Conservation (phyloP, 1,284 basidiomycete genomes). For the Trametes hirsuta region DNA sequence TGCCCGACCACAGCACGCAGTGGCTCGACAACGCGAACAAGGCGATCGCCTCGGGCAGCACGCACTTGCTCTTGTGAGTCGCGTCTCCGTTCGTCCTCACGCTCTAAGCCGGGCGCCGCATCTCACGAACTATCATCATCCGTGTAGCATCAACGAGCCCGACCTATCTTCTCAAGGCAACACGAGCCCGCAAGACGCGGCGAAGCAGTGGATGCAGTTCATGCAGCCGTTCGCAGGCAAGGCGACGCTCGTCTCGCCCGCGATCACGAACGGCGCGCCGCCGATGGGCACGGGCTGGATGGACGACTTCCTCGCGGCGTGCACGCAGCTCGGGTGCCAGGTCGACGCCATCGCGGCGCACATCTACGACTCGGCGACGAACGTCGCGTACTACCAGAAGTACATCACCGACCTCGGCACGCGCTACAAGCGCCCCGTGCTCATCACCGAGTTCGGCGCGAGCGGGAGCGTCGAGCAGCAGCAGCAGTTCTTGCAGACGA, state of each 20-base stretch:
- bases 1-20: conserved; percentile 24
- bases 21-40: conserved; percentile 34
- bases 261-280: conserved; percentile 38
- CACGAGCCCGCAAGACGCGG: conserved; percentile 33
- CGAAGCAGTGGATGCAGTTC: conserved; percentile 34
- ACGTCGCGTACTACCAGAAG: conserved; percentile 36
- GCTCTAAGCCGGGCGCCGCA: not conserved
- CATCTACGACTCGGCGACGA: conserved; percentile 39
- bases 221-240: conserved; percentile 39
- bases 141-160: conserved; percentile 39
- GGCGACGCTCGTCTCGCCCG: conserved; percentile 38
- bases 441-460: conserved; percentile 40
- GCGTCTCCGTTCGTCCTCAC: not conserved
- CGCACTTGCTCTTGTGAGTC: conserved; percentile 35
- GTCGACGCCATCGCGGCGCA: conserved; percentile 38
- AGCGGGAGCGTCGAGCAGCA: conserved; percentile 29
- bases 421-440: conserved; percentile 34
- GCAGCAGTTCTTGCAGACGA: conserved; percentile 32
- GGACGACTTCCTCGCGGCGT: conserved; percentile 35
- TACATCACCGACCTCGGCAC: conserved; percentile 35
- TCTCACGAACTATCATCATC: not conserved
- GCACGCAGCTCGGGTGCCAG: conserved; percentile 33
- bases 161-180: conserved; percentile 37
- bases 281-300: conserved; percentile 39
- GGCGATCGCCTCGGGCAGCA: conserved; percentile 35